Evolutionary conservation across 1,284 basidiomycete genomes (phyloP).

Genomic region (Xerocomus nothofagi): DNA sequence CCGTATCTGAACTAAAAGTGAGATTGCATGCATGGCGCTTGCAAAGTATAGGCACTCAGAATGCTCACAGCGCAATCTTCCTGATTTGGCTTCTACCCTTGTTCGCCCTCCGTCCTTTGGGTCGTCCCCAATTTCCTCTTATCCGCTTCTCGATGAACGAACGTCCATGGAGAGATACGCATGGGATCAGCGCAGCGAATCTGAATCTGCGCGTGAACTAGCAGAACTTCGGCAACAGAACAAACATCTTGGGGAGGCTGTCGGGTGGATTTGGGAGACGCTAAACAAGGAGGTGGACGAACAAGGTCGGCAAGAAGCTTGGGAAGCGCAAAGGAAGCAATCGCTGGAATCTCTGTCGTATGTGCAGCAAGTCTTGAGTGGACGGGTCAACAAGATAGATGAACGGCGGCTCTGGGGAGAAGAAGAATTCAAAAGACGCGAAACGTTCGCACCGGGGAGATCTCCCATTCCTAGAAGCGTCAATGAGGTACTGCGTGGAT

Average conservation of each 20-base stretch:
- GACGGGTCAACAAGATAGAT: constrained; percentile 53
- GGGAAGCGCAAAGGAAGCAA: constrained; percentile 53
- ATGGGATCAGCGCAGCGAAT: constrained; percentile 63
- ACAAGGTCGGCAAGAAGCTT: constrained; percentile 38
- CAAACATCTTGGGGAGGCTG: constrained; percentile 61
- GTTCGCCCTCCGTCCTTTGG: constrained; percentile 50
- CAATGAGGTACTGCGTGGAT: constrained; percentile 28
- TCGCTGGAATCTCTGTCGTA: constrained; percentile 73
- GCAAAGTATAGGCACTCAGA: constrained; percentile 5
- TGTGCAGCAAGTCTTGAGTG: constrained; percentile 69
- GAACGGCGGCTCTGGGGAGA: constrained; percentile 63
- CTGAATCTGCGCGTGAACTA: constrained; percentile 67
- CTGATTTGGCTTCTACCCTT: constrained; percentile 74
- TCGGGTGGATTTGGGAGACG: constrained; percentile 69
- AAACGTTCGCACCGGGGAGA: constrained; percentile 6
- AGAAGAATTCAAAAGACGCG: constrained; percentile 41
- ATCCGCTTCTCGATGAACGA: constrained; percentile 65
- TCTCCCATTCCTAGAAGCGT: constrained; percentile 16
- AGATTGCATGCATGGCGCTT: constrained; percentile 17
- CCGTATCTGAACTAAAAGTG: constrained; percentile 72
- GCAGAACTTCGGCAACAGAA: constrained; percentile 52
- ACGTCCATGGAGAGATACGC: constrained; percentile 54
- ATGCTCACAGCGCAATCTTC: constrained; percentile 68
- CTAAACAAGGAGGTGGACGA: constrained; percentile 50
- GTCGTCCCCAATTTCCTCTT: constrained; percentile 45